phyloP scores from a whole-genome alignment of 2,329 filamentous ascomycete species.

The Aspergillus versicolor region DNA sequence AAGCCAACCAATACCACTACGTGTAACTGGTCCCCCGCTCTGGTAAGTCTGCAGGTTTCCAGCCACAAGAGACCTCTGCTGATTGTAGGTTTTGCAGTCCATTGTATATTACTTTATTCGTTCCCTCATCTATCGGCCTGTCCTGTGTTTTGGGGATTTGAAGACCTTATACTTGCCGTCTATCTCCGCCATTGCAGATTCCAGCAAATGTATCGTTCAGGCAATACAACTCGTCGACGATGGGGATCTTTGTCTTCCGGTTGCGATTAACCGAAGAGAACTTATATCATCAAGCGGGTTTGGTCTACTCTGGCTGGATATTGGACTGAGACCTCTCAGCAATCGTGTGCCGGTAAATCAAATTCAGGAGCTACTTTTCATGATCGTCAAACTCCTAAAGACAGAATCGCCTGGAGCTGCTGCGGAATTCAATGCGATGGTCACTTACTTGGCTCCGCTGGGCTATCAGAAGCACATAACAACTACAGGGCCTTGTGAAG shows the following conservation, averaged over 20 bases:
- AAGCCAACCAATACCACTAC: conserved; percentile 90
- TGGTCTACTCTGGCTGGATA: conserved; percentile 79
- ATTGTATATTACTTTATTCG: conserved; percentile 88
- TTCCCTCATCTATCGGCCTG: conserved; percentile 82
- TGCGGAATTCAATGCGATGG: conserved; percentile 52
- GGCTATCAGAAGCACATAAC: conserved; percentile 21
- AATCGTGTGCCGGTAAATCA: conserved; percentile 88
- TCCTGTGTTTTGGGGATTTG: conserved; percentile 77
- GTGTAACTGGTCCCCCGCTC: conserved; percentile 81
- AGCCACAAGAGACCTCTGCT: conserved; percentile 16
- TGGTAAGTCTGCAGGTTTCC: conserved; percentile 59
- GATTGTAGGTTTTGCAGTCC: conserved; percentile 60
- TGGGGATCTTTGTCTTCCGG: conserved; percentile 81
- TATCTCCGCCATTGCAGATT: conserved; percentile 73
- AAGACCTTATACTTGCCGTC: conserved; percentile 75
- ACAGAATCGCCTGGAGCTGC: conserved; percentile 51
- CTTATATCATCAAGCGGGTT: conserved; percentile 83
- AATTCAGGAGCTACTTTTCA: conserved; percentile 67
- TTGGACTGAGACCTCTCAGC: conserved; percentile 78
- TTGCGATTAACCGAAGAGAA: conserved; percentile 86
- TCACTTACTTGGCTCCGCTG: conserved; percentile 46
- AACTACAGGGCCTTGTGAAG: conserved; percentile 25
- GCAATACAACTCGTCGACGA: conserved; percentile 87
- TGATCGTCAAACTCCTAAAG: conserved; percentile 62
- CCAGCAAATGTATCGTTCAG: conserved; percentile 89